Base-by-base conservation (phyloP, 2,329 filamentous ascomycete genomes). In the Colletotrichum liriopes region DNA sequence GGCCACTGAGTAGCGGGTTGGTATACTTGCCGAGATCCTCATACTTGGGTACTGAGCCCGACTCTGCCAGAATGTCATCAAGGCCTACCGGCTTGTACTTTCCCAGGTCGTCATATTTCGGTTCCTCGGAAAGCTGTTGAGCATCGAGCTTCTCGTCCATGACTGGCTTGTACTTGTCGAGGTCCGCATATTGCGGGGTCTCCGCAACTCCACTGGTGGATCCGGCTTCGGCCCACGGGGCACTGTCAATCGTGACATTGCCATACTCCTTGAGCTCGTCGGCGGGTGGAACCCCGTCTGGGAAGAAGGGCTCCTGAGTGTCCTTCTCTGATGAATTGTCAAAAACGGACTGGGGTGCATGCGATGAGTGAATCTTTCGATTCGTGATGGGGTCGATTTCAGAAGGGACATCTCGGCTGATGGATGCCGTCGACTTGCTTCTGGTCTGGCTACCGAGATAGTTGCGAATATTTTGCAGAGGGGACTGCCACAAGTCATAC, bases 331-430 rank as follows among this genome's bases (percentile, higher is more conserved):
- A 56, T 4, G 60, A 56, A 23, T 47, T 70, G 20, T 70, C 65
- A 6, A 77, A 75, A 0, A 45, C 7, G 16, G 65, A 64, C 14
- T 72, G 68, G n/a, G 73, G 67, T 1, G 74, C 74, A 65, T 72
- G 75, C 29, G 74, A 62, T 1, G 76, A 73, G 23, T 71, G 71
- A 4, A 88, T 82, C 72, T 85, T 88, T 43, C 88, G 85, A 73
- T 91, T 91, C 20, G 88, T 90, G 71, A 91, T 90, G 3, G 89
- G 89, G 68, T 91, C 89, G 54, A 91, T 90, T 26, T 83, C 78
- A 59, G 84, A 86, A 11, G 83, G 82, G 1, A 76, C 56, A 5
- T 76, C 74, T 29, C 54, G n/a, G 32, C 35, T 60, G 29, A 72
- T 64, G 20, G 66, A 64, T 9, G 58, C 56, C 9, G 61, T 61